phyloP scores from a whole-genome alignment of 2,329 filamentous ascomycete species.

The Penicillium nordicum region DNA sequence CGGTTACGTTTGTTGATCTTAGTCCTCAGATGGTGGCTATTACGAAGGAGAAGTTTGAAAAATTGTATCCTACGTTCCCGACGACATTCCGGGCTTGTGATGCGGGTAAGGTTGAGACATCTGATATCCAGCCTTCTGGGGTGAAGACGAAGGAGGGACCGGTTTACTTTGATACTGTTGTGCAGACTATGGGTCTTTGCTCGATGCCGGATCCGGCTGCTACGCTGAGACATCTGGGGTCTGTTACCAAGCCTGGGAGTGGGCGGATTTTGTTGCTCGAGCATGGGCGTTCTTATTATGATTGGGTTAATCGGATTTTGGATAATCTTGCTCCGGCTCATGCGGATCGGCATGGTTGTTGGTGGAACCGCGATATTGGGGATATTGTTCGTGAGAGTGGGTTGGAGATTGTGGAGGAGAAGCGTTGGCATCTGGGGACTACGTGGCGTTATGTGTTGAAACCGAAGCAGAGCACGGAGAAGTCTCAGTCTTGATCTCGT shows the following conservation, averaged over 20 bases:
- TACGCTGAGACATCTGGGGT: constrained; percentile 41
- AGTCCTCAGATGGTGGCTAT: constrained; percentile 49
- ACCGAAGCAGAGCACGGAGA: constrained; percentile 21
- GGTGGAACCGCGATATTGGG: constrained; percentile 53
- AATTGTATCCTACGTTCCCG: constrained; percentile 32
- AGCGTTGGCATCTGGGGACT: constrained; percentile 48
- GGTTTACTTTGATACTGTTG: constrained; percentile 44
- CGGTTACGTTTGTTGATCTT: constrained; percentile 48
- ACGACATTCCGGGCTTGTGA: constrained; percentile 38
- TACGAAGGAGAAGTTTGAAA: constrained; percentile 43
- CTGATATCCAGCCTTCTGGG: not conserved
- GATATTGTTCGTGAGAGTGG: constrained; percentile 47
- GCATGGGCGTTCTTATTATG: constrained; percentile 48
- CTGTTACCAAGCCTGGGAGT: constrained; percentile 37
- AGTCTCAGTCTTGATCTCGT: not conserved
- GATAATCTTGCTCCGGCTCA: constrained; percentile 48
- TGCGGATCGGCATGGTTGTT: constrained; percentile 51
- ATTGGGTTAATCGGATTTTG: constrained; percentile 47
- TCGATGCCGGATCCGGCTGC: constrained; percentile 45
- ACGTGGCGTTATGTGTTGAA: constrained; percentile 46
- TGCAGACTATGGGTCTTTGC: constrained; percentile 52
- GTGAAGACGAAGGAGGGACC: not conserved
- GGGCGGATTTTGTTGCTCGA: constrained; percentile 49
- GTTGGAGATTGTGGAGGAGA: constrained; percentile 46
- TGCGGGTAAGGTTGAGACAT: constrained; percentile 29